Base-by-base conservation (phyloP, 805 yeast genomes). In the Yarrowia sp. region DNA sequence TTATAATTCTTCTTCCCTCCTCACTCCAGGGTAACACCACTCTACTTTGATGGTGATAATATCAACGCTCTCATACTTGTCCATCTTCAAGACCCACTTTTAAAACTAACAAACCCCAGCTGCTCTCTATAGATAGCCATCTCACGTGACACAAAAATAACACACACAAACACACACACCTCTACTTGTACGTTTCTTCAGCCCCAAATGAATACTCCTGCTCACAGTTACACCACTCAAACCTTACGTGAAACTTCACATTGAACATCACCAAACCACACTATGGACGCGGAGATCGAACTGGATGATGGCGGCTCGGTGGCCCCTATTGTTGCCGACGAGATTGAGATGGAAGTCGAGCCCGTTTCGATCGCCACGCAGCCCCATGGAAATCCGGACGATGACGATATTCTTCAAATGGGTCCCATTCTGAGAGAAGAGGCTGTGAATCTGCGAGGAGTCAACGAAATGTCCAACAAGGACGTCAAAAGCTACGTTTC, bases 371-470 rank as follows among this genome's bases (percentile, higher is more conserved):
- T 55, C 61, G 47, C 58, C 43, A 14, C 58, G 6, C 43, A 52
- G 17, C 58, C 58, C 20, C 19, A 8, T 7, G 58, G 58, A 13
- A 10, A 33, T 8, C 42, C 14, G 10, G 43, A 36, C 12, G 30
- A 55, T 38, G 38, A 55, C n/a, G 47, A 55, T n/a, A 14, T 55
- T 24, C 19, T 55, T 10, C 1, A 15, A 17, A 13, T 33, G 13
- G 58, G 58, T 3, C 58, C 58, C 36, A 52, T 52, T 33, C 43
- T 52, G 30, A 17, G 64, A 56, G 64, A 56, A 56, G 66, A 61
- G 66, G 66, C 66, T 24, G 36, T 61, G 43, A 61, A 61, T 20
- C 34, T 61, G 12, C 66, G 55, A 14, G 66, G 66, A 44, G 66
- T 61, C 19, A 47, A 61, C 55, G 66, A 61, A 20, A 44, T 61